A percentile compares a stretch with the other conserved stretches of the same genome.
These are phyloP conservation scores for Hsuehochloa calcarea DNA, from an alignment of 176 grass and related monocot genomes.

Conservation along the genomic window DNA sequence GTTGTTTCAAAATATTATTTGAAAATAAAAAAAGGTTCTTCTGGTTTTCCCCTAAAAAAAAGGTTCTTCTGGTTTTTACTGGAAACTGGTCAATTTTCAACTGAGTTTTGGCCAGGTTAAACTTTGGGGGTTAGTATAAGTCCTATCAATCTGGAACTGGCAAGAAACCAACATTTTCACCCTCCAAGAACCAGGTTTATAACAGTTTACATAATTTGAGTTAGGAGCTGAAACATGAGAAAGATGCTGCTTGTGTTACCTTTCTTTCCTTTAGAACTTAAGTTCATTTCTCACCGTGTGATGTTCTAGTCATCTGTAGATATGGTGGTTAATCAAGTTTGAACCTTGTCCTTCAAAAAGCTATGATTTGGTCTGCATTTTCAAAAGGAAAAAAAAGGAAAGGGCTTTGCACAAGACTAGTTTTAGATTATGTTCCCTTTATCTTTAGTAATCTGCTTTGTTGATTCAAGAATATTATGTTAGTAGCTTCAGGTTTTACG, in stretches of 20 bases:
- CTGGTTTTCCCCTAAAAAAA: neutral
- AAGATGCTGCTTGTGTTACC: neutral
- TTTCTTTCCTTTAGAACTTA: neutral
- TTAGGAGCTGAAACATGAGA: neutral
- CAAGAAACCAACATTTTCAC: neutral
- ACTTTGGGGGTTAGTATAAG: neutral
- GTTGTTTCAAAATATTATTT: neutral
- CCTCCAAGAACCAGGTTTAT: neutral
- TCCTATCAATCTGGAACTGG: neutral
- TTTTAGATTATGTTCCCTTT: neutral
- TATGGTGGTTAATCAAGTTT: neutral
- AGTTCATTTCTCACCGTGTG: neutral
- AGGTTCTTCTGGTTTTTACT: neutral
- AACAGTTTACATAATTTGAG: neutral
- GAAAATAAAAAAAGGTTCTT: neutral
- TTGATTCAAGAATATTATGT: neutral
- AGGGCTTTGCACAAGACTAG: neutral
- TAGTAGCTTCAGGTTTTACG: neutral
- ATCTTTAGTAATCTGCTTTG: neutral
- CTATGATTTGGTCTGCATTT: neutral
- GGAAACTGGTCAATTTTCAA: neutral
- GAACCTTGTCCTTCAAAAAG: neutral
- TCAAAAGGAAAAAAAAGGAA: neutral
- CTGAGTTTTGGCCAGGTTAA: neutral
- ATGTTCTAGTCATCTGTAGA: neutral